Evolutionary conservation across 495 filamentous ascomycete genomes (phyloP), one percentile per base, ranked within the genome.

Genomic region (Daldinia concentrica): DNA sequence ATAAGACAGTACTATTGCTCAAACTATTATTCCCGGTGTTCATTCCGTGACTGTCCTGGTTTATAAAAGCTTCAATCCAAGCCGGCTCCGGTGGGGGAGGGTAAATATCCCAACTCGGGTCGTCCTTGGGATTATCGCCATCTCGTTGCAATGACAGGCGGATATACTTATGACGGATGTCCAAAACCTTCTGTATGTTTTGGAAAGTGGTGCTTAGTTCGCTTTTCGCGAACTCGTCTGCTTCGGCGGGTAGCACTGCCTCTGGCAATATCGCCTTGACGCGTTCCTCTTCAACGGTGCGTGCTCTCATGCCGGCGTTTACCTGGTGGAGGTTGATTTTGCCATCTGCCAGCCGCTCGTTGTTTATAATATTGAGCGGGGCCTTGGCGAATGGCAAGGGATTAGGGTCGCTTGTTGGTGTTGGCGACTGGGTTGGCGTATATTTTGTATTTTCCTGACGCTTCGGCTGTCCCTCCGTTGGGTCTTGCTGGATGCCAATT

Each of bases 141-240:
- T 89, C 84, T 12, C 89, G 85, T 75, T 99, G 95, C 12, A 95
- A 80, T 0, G 96, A 98, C n/a, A 97, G 78, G 4, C 86, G 82
- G 32, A 98, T 91, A 79, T 98, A 98, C 72, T 93, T 97, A 72
- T 93, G 89, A 32, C 95, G 88, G n/a, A 93, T 83, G 69, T 96
- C 90, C 12, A 97, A 77, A 7, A 98, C 86, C 62, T 89, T 90
- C 77, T 93, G 90, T 62, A 98, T 91, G 72, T 94, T 97, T 65
- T 88, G 88, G 74, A 94, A 98, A 62, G 98, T 97, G 15, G 86
- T 86, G 72, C 84, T 86, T 58, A 99, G 79, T 79, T 99, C 95
- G 5, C 34, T 36, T 5, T 36, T 36, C 12, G 34, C 34, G 34
- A 36, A 36, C 12, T 36, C 34, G 1, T 36, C 34, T 36, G 34